Evolutionary conservation across 2,329 filamentous ascomycete species (phyloP).

Genomic region (Didymella lethalis): DNA sequence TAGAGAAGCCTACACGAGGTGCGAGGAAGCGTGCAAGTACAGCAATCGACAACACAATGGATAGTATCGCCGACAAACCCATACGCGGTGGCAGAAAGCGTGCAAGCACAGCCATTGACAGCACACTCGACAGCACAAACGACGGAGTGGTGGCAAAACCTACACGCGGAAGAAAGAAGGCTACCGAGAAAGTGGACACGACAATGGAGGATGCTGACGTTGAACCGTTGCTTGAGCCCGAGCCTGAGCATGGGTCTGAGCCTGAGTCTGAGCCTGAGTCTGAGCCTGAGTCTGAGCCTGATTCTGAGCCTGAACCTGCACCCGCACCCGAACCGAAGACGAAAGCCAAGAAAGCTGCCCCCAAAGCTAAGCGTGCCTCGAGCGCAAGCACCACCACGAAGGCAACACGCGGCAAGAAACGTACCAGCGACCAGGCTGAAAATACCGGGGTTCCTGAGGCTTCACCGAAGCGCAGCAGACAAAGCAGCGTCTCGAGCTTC

Average conservation of each 20-base stretch:
- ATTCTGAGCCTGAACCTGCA: neutral
- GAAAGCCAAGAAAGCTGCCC: constrained; percentile 17
- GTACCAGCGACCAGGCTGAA: constrained; percentile 28
- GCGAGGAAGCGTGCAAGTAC: constrained; percentile 30
- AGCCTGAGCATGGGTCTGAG: too few species aligned
- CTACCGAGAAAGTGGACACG: constrained; percentile 22
- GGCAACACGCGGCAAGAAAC: constrained; percentile 24
- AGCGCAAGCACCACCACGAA: constrained; percentile 24
- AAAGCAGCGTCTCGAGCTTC: constrained; percentile 34
- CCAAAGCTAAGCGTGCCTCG: constrained; percentile 32
- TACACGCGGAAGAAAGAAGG: constrained; percentile 29
- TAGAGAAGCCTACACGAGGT: constrained; percentile 21
- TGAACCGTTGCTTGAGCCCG: neutral
- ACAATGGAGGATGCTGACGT: neutral
- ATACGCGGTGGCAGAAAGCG: constrained; percentile 30
- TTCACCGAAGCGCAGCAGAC: constrained; percentile 28
- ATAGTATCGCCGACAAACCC: constrained; percentile 16
- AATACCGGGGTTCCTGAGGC: constrained; percentile 9
- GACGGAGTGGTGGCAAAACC: constrained; percentile 6
- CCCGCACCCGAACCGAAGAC: constrained; percentile 6
- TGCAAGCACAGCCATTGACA: constrained; percentile 21
- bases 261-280: neutral
- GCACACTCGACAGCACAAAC: constrained; percentile 13
- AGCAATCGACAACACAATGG: constrained; percentile 19
- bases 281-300: neutral